Evolutionary conservation across 108 stramenopile genomes (phyloP).

Genomic region (Cyclotella distinguenda): DNA sequence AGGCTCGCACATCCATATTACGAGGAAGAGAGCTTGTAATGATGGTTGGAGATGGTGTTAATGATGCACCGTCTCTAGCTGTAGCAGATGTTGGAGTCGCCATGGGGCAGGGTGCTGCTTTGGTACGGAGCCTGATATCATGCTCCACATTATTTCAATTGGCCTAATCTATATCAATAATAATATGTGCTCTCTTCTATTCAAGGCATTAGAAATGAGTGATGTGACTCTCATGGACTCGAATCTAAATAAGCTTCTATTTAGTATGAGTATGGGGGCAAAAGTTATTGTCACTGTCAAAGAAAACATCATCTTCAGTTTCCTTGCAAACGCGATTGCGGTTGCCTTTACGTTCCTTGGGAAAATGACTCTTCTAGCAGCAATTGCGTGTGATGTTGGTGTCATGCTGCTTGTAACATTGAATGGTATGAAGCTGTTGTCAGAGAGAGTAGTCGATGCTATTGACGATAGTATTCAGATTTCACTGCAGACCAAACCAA

Average conservation of each 20-base stretch:
- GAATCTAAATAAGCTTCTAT: constrained; percentile 67
- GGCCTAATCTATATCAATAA: no score
- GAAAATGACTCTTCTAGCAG: constrained; percentile 74
- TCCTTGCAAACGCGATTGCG: constrained; percentile 65
- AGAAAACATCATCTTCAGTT: constrained; percentile 78
- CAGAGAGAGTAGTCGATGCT: constrained; percentile 25
- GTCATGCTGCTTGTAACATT: constrained; percentile 84
- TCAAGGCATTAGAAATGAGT: constrained; percentile 87
- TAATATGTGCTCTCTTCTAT: not conserved
- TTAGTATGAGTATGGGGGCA: constrained; percentile 71
- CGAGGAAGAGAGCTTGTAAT: constrained; percentile 21
- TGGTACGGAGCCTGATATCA: no score
- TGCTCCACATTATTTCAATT: no score
- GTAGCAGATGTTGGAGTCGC: constrained; percentile 96
- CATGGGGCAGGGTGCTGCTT: constrained; percentile 96
- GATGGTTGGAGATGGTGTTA: constrained; percentile 94
- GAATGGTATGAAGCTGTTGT: constrained; percentile 86
- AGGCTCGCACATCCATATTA: constrained; percentile 6
- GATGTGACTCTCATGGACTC: constrained; percentile 89
- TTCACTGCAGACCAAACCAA: not conserved
- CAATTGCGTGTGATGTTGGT: constrained; percentile 85
- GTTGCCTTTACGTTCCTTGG: constrained; percentile 70
- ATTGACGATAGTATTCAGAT: constrained; percentile 7
- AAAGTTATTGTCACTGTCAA: constrained; percentile 74
- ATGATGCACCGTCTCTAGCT: constrained; percentile 93